phyloP scores from a whole-genome alignment of 1,284 basidiomycete species.

The Sporisorium exsertum region DNA sequence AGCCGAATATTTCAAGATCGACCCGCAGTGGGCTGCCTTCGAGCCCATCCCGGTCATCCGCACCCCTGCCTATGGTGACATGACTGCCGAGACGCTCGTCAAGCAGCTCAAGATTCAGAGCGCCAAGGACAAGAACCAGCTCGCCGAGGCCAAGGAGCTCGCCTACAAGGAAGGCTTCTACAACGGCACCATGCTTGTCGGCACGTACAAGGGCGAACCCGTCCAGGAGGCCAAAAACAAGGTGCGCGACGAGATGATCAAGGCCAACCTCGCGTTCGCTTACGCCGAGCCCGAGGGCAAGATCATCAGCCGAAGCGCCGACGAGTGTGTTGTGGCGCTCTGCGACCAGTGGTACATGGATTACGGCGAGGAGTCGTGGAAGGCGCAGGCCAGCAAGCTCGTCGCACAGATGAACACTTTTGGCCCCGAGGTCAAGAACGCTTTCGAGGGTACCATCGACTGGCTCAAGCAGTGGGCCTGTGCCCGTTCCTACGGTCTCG shows the following conservation, averaged over 20 bases:
- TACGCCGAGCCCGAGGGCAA: conserved; percentile 97
- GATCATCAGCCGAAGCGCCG: conserved; percentile 87
- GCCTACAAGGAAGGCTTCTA: conserved; percentile 99
- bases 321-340: conserved; percentile 96
- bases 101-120: conserved; percentile 94
- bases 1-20: conserved; percentile 94
- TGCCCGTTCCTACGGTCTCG: conserved; percentile 94
- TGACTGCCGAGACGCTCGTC: conserved; percentile 88
- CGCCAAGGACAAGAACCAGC: conserved; percentile 84
- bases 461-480: conserved; percentile 99
- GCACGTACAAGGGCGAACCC: conserved; percentile 85
- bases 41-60: conserved; percentile 89
- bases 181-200: conserved; percentile 87
- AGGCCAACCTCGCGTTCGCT: conserved; percentile 81
- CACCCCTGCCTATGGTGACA: conserved; percentile 90
- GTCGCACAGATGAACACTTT: conserved; percentile 90
- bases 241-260: conserved; percentile 87
- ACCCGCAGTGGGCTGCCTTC: conserved; percentile 86
- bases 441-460: conserved; percentile 88
- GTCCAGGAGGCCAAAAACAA: conserved; percentile 92
- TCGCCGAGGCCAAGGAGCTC: conserved; percentile 96
- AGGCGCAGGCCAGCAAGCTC: conserved; percentile 84
- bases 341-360: conserved; percentile 99
- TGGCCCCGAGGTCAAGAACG: conserved; percentile 86
- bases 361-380: conserved; percentile 93